phyloP scores from a whole-genome alignment of 2,329 filamentous ascomycete species.

The Phaeosphaeria sp. region DNA sequence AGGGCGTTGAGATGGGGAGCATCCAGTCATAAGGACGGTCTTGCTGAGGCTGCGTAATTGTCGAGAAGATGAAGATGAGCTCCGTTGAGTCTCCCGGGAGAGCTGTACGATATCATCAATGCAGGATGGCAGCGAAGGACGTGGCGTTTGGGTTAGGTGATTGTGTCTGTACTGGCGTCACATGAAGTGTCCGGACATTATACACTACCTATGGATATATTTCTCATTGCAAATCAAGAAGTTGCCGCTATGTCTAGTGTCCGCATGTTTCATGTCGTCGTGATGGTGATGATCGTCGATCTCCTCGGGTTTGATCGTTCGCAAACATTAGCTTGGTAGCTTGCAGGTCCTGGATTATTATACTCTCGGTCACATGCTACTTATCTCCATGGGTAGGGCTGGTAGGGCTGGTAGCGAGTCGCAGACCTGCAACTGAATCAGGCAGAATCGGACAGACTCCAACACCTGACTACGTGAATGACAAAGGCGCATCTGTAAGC shows the following conservation, averaged over 20 bases:
- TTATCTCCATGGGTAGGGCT: neutral
- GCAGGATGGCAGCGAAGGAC: neutral
- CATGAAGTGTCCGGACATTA: no score
- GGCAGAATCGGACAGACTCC: neutral
- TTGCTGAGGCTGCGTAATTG: neutral
- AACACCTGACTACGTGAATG: neutral
- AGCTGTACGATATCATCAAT: neutral
- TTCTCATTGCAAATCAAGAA: neutral
- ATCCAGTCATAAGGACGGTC: slow-evolving; percentile 10
- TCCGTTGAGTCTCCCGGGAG: neutral
- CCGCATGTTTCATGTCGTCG: neutral
- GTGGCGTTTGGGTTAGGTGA: neutral
- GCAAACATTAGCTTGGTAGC: neutral
- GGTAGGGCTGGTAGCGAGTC: neutral
- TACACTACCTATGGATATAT: neutral
- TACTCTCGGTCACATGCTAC: neutral
- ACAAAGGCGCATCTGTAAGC: slow-evolving; percentile 13
- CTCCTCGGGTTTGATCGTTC: neutral
- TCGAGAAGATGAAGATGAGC: neutral
- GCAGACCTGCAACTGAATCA: neutral
- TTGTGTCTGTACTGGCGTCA: neutral
- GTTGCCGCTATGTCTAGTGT: neutral
- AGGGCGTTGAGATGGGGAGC: slow-evolving; percentile 31
- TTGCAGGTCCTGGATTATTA: neutral
- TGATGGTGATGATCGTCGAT: neutral